Evolutionary conservation across 2,329 filamentous ascomycete species (phyloP), one percentile per base, ranked within the genome.

Genomic region (Phaeosphaeriaceae sp.): DNA sequence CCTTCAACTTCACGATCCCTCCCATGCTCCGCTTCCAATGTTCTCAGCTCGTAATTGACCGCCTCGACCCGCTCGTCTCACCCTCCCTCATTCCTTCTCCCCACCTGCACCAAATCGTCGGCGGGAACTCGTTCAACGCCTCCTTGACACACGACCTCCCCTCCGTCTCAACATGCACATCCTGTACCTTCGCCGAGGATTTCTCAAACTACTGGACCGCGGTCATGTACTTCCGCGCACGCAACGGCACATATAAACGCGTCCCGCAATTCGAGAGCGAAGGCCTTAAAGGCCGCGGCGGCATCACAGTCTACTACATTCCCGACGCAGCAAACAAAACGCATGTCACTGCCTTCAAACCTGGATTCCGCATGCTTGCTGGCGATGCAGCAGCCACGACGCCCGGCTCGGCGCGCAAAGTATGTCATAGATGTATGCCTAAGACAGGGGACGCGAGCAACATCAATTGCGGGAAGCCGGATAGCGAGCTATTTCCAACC

Each of bases 281-380:
- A 27, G 60, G 62, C 7, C 57, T 73, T 3, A 56, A 53, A 11
- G 67, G 66, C 1, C 59, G 55, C 10, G 70, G 58, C n/a, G 70
- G 70, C 13, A 68, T 73, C 15, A 71, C 67, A 3, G 65, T 73
- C 2, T 73, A 73, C 48, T 73, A 73, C 46, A 72, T 69, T 33
- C 59, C 70, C 1, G 52, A 51, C 7, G 47, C 57, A 2, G 54
- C 58, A 10, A 68, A 68, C 22, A 31, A 50, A 15, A 53, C 42
- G 40, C 40, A 33, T 25, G 57, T 91, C 65, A 81, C 88, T 15
- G 82, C 90, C 11, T 93, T 92, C 80, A 90, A 90, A 19, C 72
- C 82, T 4, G 78, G 80, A 3, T 82, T 82, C 73, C 77, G 80
- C 40, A 81, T 82, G 79, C 75, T 82, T 7, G 73, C 77, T 2